Evolutionary conservation across 306 rosid species (phyloP).

Genomic region (Biancaea sappan): DNA sequence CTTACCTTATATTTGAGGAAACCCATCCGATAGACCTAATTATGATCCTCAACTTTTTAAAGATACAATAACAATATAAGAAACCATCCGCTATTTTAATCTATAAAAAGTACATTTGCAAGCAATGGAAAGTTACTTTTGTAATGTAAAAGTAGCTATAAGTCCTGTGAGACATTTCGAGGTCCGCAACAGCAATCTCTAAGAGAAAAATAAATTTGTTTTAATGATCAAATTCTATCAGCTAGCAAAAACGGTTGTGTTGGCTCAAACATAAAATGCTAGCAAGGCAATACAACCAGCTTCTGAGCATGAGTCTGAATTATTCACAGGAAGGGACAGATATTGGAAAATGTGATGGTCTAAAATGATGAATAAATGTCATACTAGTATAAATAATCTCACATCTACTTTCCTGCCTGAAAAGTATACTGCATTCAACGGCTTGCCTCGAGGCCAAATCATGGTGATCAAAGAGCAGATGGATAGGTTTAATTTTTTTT

Average conservation of each 20-base stretch:
- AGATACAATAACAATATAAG: not conserved
- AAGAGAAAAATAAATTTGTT: conserved; percentile 5
- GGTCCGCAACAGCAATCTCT: not conserved
- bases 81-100: not conserved
- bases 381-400: conserved; percentile 28
- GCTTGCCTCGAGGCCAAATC: conserved; percentile 29
- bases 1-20: not conserved
- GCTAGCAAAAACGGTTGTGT: conserved; percentile 24
- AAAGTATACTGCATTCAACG: conserved; percentile 11
- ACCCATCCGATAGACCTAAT: not conserved
- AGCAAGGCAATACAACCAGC: not conserved
- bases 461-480: conserved; percentile 25
- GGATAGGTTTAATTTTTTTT: conserved; percentile 17
- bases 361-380: conserved; percentile 19
- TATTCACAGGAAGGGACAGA: conserved; percentile 5
- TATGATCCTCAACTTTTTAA: not conserved
- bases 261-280: conserved; percentile 33
- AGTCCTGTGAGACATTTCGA: not conserved
- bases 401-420: conserved; percentile 12
- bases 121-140: not conserved
- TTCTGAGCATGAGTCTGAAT: not conserved
- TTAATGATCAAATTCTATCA: conserved; percentile 23
- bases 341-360: not conserved
- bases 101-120: not conserved
- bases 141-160: not conserved